These are phyloP conservation scores for Wickerhamomyces rabaulensis DNA, from an alignment of 805 yeast genomes.

Conservation along the genomic window DNA sequence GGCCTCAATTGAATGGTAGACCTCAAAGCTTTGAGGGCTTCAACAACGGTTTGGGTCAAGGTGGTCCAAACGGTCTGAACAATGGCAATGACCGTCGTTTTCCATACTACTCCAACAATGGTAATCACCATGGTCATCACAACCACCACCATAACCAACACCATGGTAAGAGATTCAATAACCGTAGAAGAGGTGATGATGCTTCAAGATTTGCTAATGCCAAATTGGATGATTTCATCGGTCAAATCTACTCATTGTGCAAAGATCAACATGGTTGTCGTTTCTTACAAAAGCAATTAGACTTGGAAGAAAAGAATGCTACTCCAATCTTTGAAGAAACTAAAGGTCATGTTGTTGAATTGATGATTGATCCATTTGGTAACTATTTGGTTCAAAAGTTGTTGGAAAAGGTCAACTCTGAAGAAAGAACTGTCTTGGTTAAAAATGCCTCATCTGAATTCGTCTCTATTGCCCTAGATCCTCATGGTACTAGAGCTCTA, in stretches of 20 bases:
- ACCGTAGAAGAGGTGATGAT: constrained; percentile 44
- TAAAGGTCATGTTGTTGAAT: constrained; percentile 67
- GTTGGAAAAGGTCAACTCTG: constrained; percentile 65
- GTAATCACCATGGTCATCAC: constrained; percentile 8
- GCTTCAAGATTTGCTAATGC: constrained; percentile 68
- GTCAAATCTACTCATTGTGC: constrained; percentile 75
- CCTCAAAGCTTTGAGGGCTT: constrained; percentile 14
- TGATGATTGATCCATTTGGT: constrained; percentile 97
- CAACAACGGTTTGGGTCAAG: constrained; percentile 6
- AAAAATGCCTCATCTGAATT: constrained; percentile 68
- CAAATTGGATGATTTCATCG: constrained; percentile 59
- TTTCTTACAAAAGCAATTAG: constrained; percentile 83
- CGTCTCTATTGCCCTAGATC: constrained; percentile 78
- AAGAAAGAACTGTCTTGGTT: constrained; percentile 67
- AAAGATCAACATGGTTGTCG: constrained; percentile 97
- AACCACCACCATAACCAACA: constrained; percentile 8
- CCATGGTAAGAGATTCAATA: constrained; percentile 16
- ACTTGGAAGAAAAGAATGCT: constrained; percentile 56
- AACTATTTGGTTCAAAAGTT: constrained; percentile 90
- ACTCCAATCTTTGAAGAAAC: constrained; percentile 79
- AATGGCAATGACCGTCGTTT: constrained; percentile 14
- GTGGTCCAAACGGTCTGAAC: constrained; percentile 10
- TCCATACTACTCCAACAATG: constrained; percentile 14
- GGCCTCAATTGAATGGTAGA: constrained; percentile 21
- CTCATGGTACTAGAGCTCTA: constrained; percentile 94